Conservation (phyloP, 2,329 filamentous ascomycete genomes). For the Albophoma yamanashiensis region DNA sequence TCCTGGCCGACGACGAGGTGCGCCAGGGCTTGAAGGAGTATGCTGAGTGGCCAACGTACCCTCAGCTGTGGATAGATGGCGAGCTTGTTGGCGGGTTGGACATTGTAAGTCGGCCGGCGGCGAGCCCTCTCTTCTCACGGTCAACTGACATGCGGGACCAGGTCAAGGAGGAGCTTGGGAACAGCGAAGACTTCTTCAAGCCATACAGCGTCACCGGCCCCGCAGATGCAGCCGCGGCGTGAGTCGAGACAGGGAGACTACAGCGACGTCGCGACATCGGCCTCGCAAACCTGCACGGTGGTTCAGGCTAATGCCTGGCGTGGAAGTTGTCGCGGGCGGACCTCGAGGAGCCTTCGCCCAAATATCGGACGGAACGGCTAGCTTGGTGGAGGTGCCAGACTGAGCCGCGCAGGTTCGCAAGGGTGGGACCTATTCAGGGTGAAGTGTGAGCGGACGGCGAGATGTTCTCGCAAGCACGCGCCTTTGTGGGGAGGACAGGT, state of each 20-base stretch:
- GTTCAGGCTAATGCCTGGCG: neutral
- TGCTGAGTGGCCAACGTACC: constrained; percentile 97
- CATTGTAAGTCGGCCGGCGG: constrained; percentile 60
- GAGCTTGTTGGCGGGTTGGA: constrained; percentile 89
- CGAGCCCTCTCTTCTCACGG: too few species aligned
- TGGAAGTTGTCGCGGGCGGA: neutral
- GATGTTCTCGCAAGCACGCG: neutral
- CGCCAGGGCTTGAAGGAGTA: constrained; percentile 93
- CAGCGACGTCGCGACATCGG: neutral
- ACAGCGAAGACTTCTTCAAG: constrained; percentile 71
- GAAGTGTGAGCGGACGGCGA: neutral
- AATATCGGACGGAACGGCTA: neutral
- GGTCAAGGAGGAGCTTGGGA: constrained; percentile 90
- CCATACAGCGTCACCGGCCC: constrained; percentile 51
- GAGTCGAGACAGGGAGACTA: constrained; percentile 4
- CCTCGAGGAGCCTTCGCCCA: neutral
- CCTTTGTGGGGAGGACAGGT: neutral
- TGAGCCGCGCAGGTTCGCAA: neutral
- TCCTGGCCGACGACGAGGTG: constrained; percentile 93
- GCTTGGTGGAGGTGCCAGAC: neutral
- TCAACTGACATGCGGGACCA: constrained; percentile 25
- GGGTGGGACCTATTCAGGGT: neutral
- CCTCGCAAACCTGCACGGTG: neutral
- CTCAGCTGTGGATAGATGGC: constrained; percentile 84
- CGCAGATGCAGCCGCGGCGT: constrained; percentile 23